These are phyloP conservation scores for Astrocystis sublimbata DNA, from an alignment of 495 filamentous ascomycete species.

Conservation along the genomic window DNA sequence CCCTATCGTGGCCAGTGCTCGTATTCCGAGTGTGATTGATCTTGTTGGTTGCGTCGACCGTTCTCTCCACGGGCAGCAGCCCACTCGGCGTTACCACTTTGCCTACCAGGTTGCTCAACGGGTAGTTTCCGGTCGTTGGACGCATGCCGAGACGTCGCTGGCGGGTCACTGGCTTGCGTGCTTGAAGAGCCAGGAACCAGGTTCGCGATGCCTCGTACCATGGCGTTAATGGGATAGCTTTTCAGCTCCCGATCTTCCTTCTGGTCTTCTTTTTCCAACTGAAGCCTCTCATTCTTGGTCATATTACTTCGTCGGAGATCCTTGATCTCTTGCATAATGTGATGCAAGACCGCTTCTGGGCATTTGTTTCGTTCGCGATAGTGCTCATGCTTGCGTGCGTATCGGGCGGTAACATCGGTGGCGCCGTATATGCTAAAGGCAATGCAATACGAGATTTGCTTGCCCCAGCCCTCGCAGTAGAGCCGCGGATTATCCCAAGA, in stretches of 20 bases:
- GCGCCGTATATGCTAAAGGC: constrained; percentile 95
- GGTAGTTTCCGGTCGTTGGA: constrained; percentile 50
- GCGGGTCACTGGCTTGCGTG: constrained; percentile 14
- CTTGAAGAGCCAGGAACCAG: constrained; percentile 40
- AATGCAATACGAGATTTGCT: constrained; percentile 94
- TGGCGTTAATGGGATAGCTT: constrained; percentile 68
- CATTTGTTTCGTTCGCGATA: constrained; percentile 70
- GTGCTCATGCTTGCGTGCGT: constrained; percentile 79
- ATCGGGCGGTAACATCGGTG: constrained; percentile 92
- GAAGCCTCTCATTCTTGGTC: constrained; percentile 75
- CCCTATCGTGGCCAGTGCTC: background rate
- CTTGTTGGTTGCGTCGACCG: constrained; percentile 45
- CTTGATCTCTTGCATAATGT: constrained; percentile 87
- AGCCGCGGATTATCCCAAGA: constrained; percentile 92
- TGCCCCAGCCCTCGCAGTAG: constrained; percentile 92
- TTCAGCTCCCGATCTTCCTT: constrained; percentile 83
- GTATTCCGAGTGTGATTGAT: constrained; percentile 28
- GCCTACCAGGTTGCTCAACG: constrained; percentile 55
- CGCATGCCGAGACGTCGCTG: constrained; percentile 22
- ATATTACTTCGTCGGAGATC: constrained; percentile 74
- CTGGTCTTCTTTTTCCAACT: constrained; percentile 84
- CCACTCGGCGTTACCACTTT: constrained; percentile 66
- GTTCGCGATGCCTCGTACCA: constrained; percentile 59
- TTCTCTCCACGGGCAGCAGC: constrained; percentile 59
- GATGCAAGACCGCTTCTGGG: constrained; percentile 85